Conservation (phyloP, 345 rosid genomes). For the Aquilaria malaccensis region DNA sequence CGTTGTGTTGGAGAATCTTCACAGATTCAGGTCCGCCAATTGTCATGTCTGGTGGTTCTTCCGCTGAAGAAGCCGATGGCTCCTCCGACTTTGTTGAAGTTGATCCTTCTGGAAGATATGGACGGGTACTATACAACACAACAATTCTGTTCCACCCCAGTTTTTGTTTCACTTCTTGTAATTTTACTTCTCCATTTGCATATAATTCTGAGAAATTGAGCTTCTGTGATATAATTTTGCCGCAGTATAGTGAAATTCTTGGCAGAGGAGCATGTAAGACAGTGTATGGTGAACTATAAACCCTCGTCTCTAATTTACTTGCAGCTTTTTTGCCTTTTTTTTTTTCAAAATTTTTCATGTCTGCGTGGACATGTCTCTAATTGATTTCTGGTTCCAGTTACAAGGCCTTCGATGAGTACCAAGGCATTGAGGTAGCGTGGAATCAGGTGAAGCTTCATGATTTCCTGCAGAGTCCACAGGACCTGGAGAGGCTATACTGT, state of each 20-base stretch:
- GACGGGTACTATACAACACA: slow-evolving; percentile 44
- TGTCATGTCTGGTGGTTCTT: slow-evolving; percentile 30
- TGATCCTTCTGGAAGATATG: slow-evolving; percentile 99
- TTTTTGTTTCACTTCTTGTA: not conserved
- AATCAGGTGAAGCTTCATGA: slow-evolving; percentile 93
- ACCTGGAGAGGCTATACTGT: slow-evolving; percentile 81
- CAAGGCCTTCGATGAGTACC: slow-evolving; percentile 85
- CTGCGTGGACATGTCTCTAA: not conserved
- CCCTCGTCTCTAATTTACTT: slow-evolving; percentile 13
- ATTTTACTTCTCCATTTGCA: not conserved
- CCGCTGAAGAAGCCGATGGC: slow-evolving; percentile 30
- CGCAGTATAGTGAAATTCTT: slow-evolving; percentile 87
- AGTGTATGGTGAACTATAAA: slow-evolving; percentile 48
- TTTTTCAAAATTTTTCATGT: not conserved
- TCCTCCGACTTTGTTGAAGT: slow-evolving; percentile 74
- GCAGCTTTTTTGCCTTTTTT: not conserved
- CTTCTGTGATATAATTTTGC: slow-evolving; percentile 11
- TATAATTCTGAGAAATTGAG: slow-evolving; percentile 3
- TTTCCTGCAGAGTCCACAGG: slow-evolving; percentile 82
- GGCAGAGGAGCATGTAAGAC: slow-evolving; percentile 97
- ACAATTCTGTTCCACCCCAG: not conserved
- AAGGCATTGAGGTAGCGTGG: slow-evolving; percentile 98
- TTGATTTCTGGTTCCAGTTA: slow-evolving; percentile 36
- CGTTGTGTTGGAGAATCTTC: not conserved
- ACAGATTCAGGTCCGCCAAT: not conserved